Conservation (phyloP, 495 filamentous ascomycete species). For the Symbiotaphrina buchneri region DNA sequence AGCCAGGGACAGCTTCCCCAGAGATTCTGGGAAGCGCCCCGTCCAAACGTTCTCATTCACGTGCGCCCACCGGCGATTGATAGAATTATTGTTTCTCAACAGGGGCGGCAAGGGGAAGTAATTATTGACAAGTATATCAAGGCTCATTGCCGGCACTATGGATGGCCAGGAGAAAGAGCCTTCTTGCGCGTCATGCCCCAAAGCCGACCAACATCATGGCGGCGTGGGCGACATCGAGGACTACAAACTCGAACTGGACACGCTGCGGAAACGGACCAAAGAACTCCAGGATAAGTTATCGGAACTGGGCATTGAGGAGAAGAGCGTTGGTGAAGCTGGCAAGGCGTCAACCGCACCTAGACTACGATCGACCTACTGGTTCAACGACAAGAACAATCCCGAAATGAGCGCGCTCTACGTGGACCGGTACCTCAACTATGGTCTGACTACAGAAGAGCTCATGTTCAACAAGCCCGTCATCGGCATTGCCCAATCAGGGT, state of each 20-base stretch:
- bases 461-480: conserved; percentile 32
- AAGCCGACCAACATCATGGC: too few relatives aligned
- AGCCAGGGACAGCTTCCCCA: too few relatives aligned
- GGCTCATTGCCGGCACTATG: too few relatives aligned
- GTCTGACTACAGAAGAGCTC: conserved; percentile 27
- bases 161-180: too few relatives aligned
- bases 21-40: too few relatives aligned
- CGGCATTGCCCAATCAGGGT: conserved; percentile 31
- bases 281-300: conserved; percentile 19
- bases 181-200: too few relatives aligned
- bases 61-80: too few relatives aligned
- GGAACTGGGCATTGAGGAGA: conserved; percentile 10
- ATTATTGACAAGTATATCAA: too few relatives aligned
- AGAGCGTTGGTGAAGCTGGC: conserved; percentile 5
- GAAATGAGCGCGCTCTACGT: conserved; percentile 29
- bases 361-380: conserved; percentile 24
- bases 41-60: too few relatives aligned
- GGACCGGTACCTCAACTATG: conserved; percentile 32
- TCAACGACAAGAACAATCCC: conserved; percentile 20
- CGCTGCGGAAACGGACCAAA: conserved; percentile 14
- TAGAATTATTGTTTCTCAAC: too few relatives aligned
- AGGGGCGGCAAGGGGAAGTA: too few relatives aligned
- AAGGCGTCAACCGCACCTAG: conserved; percentile 10
- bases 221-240: conserved; percentile 23
- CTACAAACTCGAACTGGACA: conserved; percentile 16